Conservation (phyloP, 2,329 filamentous ascomycete genomes). For the Xylaria sp. region DNA sequence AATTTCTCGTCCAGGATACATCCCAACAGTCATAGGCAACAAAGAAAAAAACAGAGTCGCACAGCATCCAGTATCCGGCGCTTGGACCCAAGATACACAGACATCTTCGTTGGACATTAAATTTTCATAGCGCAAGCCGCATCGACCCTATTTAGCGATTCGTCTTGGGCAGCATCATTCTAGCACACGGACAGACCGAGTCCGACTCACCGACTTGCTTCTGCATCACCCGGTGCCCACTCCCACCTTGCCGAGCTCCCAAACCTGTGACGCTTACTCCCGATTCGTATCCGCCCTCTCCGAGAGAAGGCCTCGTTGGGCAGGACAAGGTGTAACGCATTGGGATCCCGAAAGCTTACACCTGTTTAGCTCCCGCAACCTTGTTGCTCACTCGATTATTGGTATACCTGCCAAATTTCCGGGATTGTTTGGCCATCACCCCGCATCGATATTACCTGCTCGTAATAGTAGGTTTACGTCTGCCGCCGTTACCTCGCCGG, state of each 20-base stretch:
- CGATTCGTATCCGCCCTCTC: background rate
- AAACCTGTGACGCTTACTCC: background rate
- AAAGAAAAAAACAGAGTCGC: slow-evolving; percentile 10
- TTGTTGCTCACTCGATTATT: slow-evolving; percentile 3
- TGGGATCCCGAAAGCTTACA: slow-evolving; percentile 3
- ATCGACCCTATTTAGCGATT: slow-evolving; percentile 4
- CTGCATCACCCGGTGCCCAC: slow-evolving; percentile 4
- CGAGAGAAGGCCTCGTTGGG: slow-evolving; percentile 1
- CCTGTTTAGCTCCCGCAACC: slow-evolving; percentile 9
- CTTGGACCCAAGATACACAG: slow-evolving; percentile 10
- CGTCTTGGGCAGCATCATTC: background rate
- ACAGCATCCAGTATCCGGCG: background rate
- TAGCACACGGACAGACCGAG: slow-evolving; percentile 7
- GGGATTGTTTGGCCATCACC: slow-evolving; percentile 10
- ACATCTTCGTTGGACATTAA: slow-evolving; percentile 7
- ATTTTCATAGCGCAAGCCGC: slow-evolving; percentile 7
- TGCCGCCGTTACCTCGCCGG: slow-evolving; percentile 12
- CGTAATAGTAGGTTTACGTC: slow-evolving; percentile 14
- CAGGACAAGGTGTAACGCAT: slow-evolving; percentile 4
- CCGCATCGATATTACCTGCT: slow-evolving; percentile 25
- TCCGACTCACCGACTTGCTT: slow-evolving; percentile 11
- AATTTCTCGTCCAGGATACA: slow-evolving; percentile 8
- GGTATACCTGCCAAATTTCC: slow-evolving; percentile 21
- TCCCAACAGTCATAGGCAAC: slow-evolving; percentile 3
- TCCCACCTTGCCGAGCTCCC: background rate